Conservation (phyloP, 1,284 basidiomycete genomes). For the Cystobasidium slooffiae region DNA sequence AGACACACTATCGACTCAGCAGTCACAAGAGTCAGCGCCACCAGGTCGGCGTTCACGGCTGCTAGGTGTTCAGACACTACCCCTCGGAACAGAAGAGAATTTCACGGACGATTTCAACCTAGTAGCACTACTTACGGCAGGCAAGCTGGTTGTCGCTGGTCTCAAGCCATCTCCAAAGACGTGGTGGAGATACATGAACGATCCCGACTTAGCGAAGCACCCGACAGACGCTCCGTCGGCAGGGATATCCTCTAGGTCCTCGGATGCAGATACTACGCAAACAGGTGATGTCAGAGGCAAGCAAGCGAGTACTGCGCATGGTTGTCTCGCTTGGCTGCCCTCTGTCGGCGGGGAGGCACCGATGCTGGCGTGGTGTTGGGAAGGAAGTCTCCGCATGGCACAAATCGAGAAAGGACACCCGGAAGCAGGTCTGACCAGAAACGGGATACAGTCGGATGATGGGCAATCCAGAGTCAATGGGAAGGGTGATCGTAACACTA, state of each 20-base stretch:
- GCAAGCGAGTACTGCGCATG: constrained; percentile 54
- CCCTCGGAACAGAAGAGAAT: constrained; percentile 76
- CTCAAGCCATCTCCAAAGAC: constrained; percentile 89
- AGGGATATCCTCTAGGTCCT: not conserved
- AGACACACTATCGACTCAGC: not conserved
- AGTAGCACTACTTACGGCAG: constrained; percentile 82
- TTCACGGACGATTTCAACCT: constrained; percentile 81
- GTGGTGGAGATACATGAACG: constrained; percentile 73
- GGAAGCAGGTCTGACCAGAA: not conserved
- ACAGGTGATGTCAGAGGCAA: not conserved
- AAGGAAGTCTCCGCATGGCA: constrained; percentile 67
- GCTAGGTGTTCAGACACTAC: constrained; percentile 78
- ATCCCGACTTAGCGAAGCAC: constrained; percentile 51
- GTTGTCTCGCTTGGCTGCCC: constrained; percentile 78
- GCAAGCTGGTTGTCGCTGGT: constrained; percentile 90
- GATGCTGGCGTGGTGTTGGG: constrained; percentile 82
- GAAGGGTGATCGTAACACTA: no score
- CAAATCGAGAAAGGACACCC: constrained; percentile 16
- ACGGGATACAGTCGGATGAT: no score
- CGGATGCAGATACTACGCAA: not conserved
- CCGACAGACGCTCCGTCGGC: constrained; percentile 56
- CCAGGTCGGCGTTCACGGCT: constrained; percentile 57
- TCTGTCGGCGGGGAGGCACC: constrained; percentile 60
- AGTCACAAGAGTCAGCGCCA: not conserved
- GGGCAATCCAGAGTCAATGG: no score